phyloP scores from a whole-genome alignment of 768 basidiomycete species.

The Pisolithus marmoratus region DNA sequence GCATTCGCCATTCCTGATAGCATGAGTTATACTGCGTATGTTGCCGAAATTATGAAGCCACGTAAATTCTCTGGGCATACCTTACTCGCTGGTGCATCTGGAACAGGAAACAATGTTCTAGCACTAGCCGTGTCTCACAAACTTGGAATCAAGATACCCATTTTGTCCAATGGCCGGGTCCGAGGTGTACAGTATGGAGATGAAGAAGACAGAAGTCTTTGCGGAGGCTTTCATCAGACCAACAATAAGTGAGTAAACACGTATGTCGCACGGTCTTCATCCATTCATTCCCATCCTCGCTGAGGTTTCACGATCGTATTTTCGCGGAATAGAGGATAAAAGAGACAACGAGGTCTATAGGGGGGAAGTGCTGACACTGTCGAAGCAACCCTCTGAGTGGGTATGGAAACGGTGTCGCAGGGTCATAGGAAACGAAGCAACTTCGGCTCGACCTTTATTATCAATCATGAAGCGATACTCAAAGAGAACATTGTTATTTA shows the following conservation, averaged over 20 bases:
- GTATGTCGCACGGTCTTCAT: neutral
- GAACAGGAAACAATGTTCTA: slow-evolving; percentile 98
- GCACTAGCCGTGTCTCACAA: slow-evolving; percentile 93
- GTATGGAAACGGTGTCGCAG: slow-evolving; percentile 98
- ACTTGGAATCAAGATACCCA: slow-evolving; percentile 87
- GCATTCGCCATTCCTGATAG: too few relatives aligned
- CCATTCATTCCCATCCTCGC: too few relatives aligned
- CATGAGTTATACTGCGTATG: slow-evolving; percentile 44
- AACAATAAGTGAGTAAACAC: slow-evolving; percentile 76
- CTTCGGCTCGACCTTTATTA: too few relatives aligned
- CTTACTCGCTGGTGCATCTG: slow-evolving; percentile 88
- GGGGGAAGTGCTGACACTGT: too few relatives aligned
- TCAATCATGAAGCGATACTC: too few relatives aligned
- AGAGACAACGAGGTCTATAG: too few relatives aligned
- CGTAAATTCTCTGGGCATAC: slow-evolving; percentile 93
- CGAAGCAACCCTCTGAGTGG: slow-evolving; percentile 96
- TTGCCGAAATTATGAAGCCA: slow-evolving; percentile 68
- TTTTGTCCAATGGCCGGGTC: slow-evolving; percentile 67
- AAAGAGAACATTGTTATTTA: too few relatives aligned
- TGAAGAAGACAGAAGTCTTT: slow-evolving; percentile 98
- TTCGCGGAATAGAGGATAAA: too few relatives aligned
- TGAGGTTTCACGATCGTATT: too few relatives aligned
- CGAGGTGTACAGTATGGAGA: slow-evolving; percentile 79
- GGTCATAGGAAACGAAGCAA: too few relatives aligned
- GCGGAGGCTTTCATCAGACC: slow-evolving; percentile 84